These are phyloP conservation scores for Scheffersomyces lignicola DNA, from an alignment of 1,139 yeast species.

Conservation along the genomic window DNA sequence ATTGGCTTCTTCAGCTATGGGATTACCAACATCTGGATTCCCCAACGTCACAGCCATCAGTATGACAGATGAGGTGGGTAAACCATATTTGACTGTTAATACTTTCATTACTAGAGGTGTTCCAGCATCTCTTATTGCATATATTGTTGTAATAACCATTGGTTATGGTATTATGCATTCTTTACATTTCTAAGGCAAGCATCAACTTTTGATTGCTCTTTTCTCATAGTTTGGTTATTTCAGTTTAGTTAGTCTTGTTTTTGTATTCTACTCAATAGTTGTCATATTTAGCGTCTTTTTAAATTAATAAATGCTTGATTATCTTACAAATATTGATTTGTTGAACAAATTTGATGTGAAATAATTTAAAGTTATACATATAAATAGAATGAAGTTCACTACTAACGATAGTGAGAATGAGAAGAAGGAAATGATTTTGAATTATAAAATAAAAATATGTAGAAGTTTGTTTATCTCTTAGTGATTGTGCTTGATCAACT, in stretches of 20 bases:
- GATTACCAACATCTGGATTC: constrained; percentile 93
- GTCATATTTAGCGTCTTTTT: not conserved
- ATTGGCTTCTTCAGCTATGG: constrained; percentile 92
- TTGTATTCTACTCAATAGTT: not conserved
- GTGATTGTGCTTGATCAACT: not conserved
- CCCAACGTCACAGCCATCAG: constrained; percentile 96
- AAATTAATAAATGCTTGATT: not conserved
- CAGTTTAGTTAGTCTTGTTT: not conserved
- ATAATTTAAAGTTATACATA: not conserved
- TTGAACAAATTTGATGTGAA: too few species aligned
- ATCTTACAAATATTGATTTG: not conserved
- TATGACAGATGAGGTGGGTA: constrained; percentile 86
- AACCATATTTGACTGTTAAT: constrained; percentile 77
- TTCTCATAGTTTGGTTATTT: not conserved
- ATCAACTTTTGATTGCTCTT: constrained; percentile 1
- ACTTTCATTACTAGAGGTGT: constrained; percentile 86
- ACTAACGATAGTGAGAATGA: not conserved
- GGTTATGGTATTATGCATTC: constrained; percentile 75
- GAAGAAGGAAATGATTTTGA: constrained; percentile 18
- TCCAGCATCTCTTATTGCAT: constrained; percentile 73
- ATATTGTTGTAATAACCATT: constrained; percentile 62
- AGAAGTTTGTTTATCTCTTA: not conserved
- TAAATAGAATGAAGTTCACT: constrained; percentile 1
- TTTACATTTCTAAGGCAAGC: constrained; percentile 39
- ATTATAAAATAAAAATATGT: constrained; percentile 56